Base-by-base conservation (phyloP, 768 basidiomycete genomes). In the Mrakia blollopis region DNA sequence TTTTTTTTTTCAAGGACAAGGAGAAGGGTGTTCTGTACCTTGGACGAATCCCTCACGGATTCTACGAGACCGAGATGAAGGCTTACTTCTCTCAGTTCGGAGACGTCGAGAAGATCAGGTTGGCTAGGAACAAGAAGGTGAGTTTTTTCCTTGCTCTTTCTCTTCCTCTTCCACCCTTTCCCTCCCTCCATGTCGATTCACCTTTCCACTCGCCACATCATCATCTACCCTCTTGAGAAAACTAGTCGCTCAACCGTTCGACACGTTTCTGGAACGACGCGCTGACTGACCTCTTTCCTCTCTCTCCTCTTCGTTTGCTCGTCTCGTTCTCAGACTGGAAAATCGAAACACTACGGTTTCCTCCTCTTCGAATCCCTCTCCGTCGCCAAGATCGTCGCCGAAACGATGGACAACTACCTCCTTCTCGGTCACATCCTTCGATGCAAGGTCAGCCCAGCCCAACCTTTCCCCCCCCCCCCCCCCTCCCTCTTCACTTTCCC, bases 401-500 rank as follows among this genome's bases (percentile, higher is more conserved):
- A 98, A 81, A 98, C 96, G 63, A 98, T 98, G 97, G 90, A 99
- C 87, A 98, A 97, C 85, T 99, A 98, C 84, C 88, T 99, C 54
- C 87, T 99, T 79, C 88, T 91, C 87, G 95, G 96, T 10, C 96
- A 97, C 82, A 91, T 99, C 79, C 87, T 99, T 74, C 89, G 88
- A 62, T 98, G 96, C 86, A 91, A 80, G 47, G 83, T 84, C 57
- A 77, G 83, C 80, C 9, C 18, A 18, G n/a, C n/a, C n/a, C n/a
- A n/a, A n/a, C n/a, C n/a, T n/a, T n/a, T n/a, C n/a, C n/a, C n/a
- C n/a, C n/a, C n/a, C n/a, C n/a, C n/a, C n/a, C 9, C 2, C 18
- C 50, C 23, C n/a, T 47, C 54, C 16, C n/a, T 52, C 41, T 16
- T 71, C 28, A 5, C 70, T 57, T n/a, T 62, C 13, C 52, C 39